Evolutionary conservation across 1,284 basidiomycete genomes (phyloP), one percentile per base, ranked within the genome.

Genomic region (Schizophyllum amplum): DNA sequence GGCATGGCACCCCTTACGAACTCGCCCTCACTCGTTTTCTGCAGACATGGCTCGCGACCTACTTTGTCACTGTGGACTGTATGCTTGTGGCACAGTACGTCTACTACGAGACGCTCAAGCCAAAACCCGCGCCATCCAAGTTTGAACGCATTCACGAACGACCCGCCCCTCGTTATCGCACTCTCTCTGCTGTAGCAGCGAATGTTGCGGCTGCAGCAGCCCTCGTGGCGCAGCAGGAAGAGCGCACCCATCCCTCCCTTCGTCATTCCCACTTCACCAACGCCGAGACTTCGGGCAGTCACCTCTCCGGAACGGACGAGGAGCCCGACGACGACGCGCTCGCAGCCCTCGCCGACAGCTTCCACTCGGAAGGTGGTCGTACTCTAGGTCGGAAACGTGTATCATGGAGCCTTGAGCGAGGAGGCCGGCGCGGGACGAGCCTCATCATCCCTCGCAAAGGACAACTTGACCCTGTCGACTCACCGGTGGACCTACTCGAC

Each of bases 41-140:
- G 24, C 64, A 97, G 90, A 96, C 84, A 47, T 92, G 84, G 67
- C 88, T 97, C 52, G 93, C 94, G 2, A 78, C 80, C 0, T 96
- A 96, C 70, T 97, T 96, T 67, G 89, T 90, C 64, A 73, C 81
- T 55, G 80, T 96, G 54, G 94, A 96, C 69, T 71, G 83, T 53
- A 76, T 80, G 47, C 77, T 96, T 24, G 75, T 94, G 55, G 69
- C 66, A 9, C 93, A 97, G 69, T 96, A 84, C 72, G 76, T 86
- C 64, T 88, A 94, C 72, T 96, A 94, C 67, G 56, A 63, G 27
- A 54, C 55, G 1, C 23, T 57, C 26, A 42, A 63, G 55, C 55
- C 65, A 66, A 33, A 69, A 66, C 62, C 69, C 72, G 52, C 66
- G 15, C 25, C 66, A 1, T 68, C 72, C 4, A 60, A 75, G n/a